Evolutionary conservation across 2,329 filamentous ascomycete species (phyloP).

Genomic region (Ceratocystis eucalypticola): DNA sequence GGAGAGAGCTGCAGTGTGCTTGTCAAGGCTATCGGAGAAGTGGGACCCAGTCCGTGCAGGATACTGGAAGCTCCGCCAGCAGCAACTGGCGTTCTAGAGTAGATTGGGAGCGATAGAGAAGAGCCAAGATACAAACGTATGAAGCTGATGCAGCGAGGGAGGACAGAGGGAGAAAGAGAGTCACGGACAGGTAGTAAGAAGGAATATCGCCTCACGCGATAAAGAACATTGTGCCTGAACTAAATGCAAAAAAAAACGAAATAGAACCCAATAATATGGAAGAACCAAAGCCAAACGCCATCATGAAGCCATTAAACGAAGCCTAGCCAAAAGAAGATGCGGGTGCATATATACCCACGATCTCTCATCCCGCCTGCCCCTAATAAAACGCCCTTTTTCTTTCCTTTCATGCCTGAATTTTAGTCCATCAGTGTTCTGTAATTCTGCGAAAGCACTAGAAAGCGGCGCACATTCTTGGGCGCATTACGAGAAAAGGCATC

Average conservation of each 20-base stretch:
- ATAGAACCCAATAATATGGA: neutral
- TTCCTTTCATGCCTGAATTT: neutral
- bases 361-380: too few relatives aligned
- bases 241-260: neutral
- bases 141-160: neutral
- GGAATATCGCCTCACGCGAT: neutral
- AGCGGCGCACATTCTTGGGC: conserved; percentile 40
- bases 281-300: conserved; percentile 13
- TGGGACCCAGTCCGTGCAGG: conserved; percentile 85
- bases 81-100: conserved; percentile 21
- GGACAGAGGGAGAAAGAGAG: conserved; percentile 14
- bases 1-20: conserved; percentile 52
- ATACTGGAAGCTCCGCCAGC: conserved; percentile 63
- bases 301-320: conserved; percentile 7
- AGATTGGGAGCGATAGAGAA: neutral
- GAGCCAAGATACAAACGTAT: neutral
- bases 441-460: conserved; percentile 59
- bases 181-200: neutral
- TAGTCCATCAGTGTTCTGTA: conserved; percentile 39
- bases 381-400: neutral
- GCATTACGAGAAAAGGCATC: conserved; percentile 42
- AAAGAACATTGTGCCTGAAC: conserved; percentile 2
- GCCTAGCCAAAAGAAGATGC: neutral
- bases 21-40: conserved; percentile 62
- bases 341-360: too few relatives aligned